Conservation (phyloP, 2,329 filamentous ascomycete species). For the Cladosporium sp. region DNA sequence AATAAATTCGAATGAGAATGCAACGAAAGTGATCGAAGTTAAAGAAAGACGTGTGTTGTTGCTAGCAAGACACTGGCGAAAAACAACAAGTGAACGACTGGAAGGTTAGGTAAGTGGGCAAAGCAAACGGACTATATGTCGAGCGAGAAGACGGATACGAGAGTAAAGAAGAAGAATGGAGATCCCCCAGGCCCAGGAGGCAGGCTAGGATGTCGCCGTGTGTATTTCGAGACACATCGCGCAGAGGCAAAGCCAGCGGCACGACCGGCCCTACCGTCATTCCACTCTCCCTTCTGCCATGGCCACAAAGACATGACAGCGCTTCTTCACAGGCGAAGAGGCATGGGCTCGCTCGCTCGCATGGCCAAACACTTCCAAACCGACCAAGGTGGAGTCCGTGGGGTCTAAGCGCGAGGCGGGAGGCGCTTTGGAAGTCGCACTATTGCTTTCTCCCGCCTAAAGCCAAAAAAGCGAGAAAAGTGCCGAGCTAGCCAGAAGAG, state of each 20-base stretch:
- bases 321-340: no score
- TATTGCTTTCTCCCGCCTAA: neutral
- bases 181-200: neutral
- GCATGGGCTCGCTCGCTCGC: no score
- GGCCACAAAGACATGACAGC: no score
- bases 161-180: neutral
- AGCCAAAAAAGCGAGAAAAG: no score
- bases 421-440: neutral
- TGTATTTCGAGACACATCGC: constrained; percentile 6
- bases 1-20: neutral
- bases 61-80: neutral
- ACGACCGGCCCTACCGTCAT: no score
- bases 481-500: no score
- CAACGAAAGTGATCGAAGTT: constrained; percentile 3
- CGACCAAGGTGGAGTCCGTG: no score
- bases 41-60: constrained; percentile 6
- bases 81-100: neutral
- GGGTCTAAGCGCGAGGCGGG: no score
- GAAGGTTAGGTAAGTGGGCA: neutral
- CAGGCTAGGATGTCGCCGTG: constrained; percentile 1
- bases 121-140: constrained; percentile 5
- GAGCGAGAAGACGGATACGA: neutral
- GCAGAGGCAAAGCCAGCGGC: no score
- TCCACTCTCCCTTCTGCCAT: no score
- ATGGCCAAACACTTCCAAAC: no score